These are phyloP conservation scores for Plectosphaerella cucumerina DNA, from an alignment of 2,329 filamentous ascomycete species.

Conservation along the genomic window DNA sequence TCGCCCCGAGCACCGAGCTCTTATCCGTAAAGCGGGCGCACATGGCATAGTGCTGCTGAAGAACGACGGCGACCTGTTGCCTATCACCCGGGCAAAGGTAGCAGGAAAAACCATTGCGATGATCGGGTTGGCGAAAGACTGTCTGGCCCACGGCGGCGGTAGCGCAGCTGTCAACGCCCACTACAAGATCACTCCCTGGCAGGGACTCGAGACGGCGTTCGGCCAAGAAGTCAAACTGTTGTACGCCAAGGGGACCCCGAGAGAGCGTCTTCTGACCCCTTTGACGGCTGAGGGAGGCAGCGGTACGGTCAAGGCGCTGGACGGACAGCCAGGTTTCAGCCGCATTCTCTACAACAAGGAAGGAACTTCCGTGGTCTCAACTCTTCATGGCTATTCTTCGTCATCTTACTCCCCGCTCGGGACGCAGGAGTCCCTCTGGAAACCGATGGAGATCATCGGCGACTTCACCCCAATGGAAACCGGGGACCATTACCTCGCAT, in stretches of 20 bases:
- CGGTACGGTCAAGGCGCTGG: conserved; percentile 19
- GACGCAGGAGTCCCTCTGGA: conserved; percentile 12
- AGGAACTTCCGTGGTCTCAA: conserved; percentile 17
- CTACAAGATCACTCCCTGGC: conserved; percentile 24
- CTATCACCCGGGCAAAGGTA: conserved; percentile 35
- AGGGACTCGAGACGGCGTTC: conserved; percentile 19
- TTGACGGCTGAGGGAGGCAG: conserved; percentile 12
- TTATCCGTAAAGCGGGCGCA: conserved; percentile 36
- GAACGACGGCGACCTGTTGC: conserved; percentile 61
- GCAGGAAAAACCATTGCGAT: conserved; percentile 30
- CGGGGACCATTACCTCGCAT: conserved; percentile 25
- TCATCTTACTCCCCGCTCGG: conserved; percentile 19
- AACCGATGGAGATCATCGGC: conserved; percentile 22
- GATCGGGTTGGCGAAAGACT: conserved; percentile 35
- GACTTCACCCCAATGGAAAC: conserved; percentile 23
- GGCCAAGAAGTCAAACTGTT: conserved; percentile 17
- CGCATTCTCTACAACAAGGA: conserved; percentile 16
- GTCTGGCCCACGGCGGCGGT: conserved; percentile 55
- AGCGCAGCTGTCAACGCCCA: conserved; percentile 49
- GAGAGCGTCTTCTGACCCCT: conserved; percentile 10
- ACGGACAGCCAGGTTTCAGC: conserved; percentile 22
- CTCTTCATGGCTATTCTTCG: conserved; percentile 16
- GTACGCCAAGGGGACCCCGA: conserved; percentile 16
- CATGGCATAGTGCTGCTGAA: conserved; percentile 73
- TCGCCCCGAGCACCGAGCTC: conserved; percentile 2